Conservation (phyloP, 306 rosid genomes). For the Trichosanthes cucumerina region DNA sequence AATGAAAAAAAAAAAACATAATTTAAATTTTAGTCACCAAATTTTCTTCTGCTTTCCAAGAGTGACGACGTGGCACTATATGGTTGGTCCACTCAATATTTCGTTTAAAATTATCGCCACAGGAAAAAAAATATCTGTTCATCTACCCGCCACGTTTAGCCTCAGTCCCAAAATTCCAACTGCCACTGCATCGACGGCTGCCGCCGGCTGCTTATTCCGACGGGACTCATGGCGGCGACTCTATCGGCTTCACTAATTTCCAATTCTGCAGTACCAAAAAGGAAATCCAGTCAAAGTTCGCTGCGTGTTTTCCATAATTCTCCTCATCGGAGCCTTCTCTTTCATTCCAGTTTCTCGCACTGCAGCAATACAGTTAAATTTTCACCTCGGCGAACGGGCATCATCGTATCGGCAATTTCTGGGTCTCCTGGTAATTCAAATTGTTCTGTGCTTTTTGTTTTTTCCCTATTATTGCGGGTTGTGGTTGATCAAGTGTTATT, state of each 20-base stretch:
- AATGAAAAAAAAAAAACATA: too few species aligned
- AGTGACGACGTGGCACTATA: not conserved
- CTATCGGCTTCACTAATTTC: conserved; percentile 10
- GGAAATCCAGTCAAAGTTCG: not conserved
- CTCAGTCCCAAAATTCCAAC: not conserved
- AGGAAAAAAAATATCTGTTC: not conserved
- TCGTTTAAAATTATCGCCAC: not conserved
- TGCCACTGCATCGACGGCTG: not conserved
- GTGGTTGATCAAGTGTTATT: not conserved
- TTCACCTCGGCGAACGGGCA: conserved; percentile 25
- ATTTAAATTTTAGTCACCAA: too few species aligned
- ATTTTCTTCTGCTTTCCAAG: not conserved
- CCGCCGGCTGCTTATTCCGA: not conserved
- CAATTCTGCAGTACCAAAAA: not conserved
- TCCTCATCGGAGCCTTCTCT: conserved; percentile 10
- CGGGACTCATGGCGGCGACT: conserved; percentile 19
- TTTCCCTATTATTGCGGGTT: not conserved
- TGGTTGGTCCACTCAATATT: not conserved
- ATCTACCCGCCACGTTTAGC: not conserved
- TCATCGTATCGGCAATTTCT: conserved; percentile 34
- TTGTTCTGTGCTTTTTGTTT: not conserved
- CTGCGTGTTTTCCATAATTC: conserved; percentile 8
- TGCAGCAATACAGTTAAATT: conserved; percentile 11
- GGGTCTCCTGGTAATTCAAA: conserved; percentile 40
- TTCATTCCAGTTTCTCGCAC: conserved; percentile 1